phyloP scores from a whole-genome alignment of 2,329 filamentous ascomycete genomes.

The Claviceps sp. region DNA sequence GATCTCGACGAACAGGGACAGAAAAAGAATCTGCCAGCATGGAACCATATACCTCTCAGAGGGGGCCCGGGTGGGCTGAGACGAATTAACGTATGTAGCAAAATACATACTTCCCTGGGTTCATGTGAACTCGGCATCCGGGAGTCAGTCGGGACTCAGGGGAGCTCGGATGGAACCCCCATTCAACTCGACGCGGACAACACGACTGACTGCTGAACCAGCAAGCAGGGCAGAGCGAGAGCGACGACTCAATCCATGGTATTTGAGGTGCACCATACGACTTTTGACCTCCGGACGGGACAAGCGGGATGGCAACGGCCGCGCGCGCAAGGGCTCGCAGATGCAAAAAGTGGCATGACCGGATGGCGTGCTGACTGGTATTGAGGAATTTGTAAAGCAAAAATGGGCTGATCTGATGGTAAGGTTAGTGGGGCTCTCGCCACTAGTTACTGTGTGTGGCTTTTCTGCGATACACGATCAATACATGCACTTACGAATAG shows the following conservation, averaged over 20 bases:
- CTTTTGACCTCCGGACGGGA: not conserved
- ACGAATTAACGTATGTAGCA: not conserved
- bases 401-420: slow-evolving; percentile 23
- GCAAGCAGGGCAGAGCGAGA: not conserved
- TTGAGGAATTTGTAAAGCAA: slow-evolving; percentile 19
- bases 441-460: slow-evolving; percentile 2
- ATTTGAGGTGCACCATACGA: not conserved
- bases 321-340: slow-evolving; percentile 3
- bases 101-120: not conserved
- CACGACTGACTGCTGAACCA: not conserved
- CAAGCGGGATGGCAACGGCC: not conserved
- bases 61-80: not conserved
- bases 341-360: slow-evolving; percentile 23
- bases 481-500: too few relatives aligned
- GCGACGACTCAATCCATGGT: not conserved
- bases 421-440: slow-evolving; percentile 4
- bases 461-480: not conserved
- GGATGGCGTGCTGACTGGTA: slow-evolving; percentile 15
- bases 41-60: not conserved
- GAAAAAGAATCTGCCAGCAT: not conserved
- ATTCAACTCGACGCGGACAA: not conserved
- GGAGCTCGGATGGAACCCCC: not conserved
- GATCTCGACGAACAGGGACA: not conserved
- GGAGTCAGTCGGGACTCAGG: not conserved
- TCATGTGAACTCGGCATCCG: not conserved